Evolutionary conservation across 306 rosid genomes (phyloP), one percentile per base, ranked within the genome.

Genomic region (Gleditsia sinensis): DNA sequence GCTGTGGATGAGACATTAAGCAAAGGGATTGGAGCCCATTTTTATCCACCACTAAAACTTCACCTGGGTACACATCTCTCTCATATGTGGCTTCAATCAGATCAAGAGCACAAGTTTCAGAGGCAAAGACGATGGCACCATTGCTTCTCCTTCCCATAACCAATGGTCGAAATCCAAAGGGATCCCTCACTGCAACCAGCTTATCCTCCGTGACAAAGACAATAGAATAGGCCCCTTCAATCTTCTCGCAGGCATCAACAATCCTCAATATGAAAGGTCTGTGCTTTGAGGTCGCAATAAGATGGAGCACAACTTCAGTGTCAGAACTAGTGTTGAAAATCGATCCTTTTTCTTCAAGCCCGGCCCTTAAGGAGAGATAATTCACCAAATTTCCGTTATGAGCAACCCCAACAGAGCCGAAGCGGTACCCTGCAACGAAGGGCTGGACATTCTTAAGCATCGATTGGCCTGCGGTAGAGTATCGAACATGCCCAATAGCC

Each of bases 341-440:
- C 0, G 98, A 93, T 0, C 98, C 96, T 0, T 11, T 78, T 0
- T 93, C 90, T 45, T 94, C 97, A 1, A 94, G 96, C 28, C 77
- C 77, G 0, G 85, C 79, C 56, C 97, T 82, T 5, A 94, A 81
- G 27, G 85, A n/a, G 0, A 80, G 59, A 40, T 94, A 94, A 28
- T 94, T 94, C 0, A 94, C 97, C 55, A 94, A 82, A 74, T 94
- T 94, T 0, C 97, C 97, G 48, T 92, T 92, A 43, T 94, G 99
- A 23, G 97, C 96, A 19, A 94, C 92, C 1, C 96, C 99, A 8
- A 94, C 93, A 0, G 96, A 92, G 23, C 97, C 97, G 27, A 94
- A 94, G 2, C 91, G 76, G 69, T 90, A 94, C 1, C 86, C 89
- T 2, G 95, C 99, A 13, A 94, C 96, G 42, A 92, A 94, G 2